Percentiles rank a stretch among this genome's conserved stretches.
Conservation (phyloP, 345 rosid species). For the Ricinus communis region DNA sequence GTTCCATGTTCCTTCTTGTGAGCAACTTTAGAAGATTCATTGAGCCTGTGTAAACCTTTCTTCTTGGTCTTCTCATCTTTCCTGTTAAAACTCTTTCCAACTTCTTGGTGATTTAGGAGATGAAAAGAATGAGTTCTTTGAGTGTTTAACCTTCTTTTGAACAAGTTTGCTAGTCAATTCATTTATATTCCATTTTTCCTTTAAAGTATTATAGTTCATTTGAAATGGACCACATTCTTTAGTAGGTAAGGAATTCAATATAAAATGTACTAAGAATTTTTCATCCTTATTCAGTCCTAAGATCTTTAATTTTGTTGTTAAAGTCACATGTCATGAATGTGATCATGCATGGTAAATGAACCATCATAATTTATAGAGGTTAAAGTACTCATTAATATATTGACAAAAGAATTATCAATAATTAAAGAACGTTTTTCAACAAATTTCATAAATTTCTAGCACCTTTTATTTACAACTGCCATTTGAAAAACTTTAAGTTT, state of each 20-base stretch:
- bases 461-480: not conserved
- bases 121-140: no score
- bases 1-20: no score
- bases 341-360: no score
- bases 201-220: not conserved
- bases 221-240: conserved; percentile 5
- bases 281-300: conserved; percentile 1
- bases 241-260: no score
- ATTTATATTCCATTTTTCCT: no score
- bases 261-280: not conserved
- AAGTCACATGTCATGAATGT: no score
- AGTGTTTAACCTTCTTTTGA: not conserved
- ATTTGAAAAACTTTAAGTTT: not conserved
- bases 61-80: no score
- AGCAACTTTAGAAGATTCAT: no score
- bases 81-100: no score
- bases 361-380: no score
- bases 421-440: not conserved
- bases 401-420: not conserved
- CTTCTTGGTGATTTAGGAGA: no score
- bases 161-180: not conserved
- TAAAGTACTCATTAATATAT: not conserved
- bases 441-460: not conserved
- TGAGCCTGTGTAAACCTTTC: no score
- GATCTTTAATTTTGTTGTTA: not conserved